Percentiles rank a stretch among this genome's conserved stretches.
Evolutionary conservation across 2,329 filamentous ascomycete species (phyloP).

Genomic region (Diaporthe batatas): DNA sequence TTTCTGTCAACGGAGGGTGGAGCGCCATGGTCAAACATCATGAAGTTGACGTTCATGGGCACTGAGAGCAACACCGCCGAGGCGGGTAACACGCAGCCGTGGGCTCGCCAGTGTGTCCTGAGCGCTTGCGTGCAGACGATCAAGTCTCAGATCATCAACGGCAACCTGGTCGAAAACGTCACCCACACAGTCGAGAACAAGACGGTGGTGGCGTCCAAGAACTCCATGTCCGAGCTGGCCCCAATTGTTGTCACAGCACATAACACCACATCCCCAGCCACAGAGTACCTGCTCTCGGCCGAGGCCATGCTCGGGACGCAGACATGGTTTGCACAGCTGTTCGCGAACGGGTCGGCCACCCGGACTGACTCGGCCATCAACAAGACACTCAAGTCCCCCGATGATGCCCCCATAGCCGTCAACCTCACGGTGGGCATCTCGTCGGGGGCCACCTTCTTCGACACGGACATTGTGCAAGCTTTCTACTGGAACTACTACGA

Average conservation of each 20-base stretch:
- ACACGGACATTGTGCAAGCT: conserved; percentile 54
- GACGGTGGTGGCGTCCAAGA: conserved; percentile 45
- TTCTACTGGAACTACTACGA: conserved; percentile 58
- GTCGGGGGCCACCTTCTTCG: conserved; percentile 51
- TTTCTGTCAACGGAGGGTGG: conserved; percentile 47
- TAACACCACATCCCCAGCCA: conserved; percentile 34
- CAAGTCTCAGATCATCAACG: conserved; percentile 46
- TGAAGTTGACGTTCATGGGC: conserved; percentile 53
- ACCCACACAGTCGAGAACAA: conserved; percentile 44
- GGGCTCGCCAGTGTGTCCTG: conserved; percentile 50
- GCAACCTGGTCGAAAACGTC: conserved; percentile 48
- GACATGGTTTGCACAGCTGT: conserved; percentile 50
- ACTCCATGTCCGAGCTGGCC: conserved; percentile 42
- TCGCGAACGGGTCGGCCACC: conserved; percentile 49
- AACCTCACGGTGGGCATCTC: conserved; percentile 52
- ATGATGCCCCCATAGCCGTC: conserved; percentile 49
- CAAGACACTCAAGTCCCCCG: conserved; percentile 46
- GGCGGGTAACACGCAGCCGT: conserved; percentile 47
- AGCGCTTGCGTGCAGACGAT: conserved; percentile 51
- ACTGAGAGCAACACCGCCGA: conserved; percentile 47
- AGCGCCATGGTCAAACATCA: conserved; percentile 50
- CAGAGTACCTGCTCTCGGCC: conserved; percentile 46
- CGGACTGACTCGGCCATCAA: conserved; percentile 47
- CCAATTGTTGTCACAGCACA: conserved; percentile 44
- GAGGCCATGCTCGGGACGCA: conserved; percentile 50